Evolutionary conservation across 192 early-diverging fungal genomes (phyloP).

Genomic region (Rhizophagus prolifer): DNA sequence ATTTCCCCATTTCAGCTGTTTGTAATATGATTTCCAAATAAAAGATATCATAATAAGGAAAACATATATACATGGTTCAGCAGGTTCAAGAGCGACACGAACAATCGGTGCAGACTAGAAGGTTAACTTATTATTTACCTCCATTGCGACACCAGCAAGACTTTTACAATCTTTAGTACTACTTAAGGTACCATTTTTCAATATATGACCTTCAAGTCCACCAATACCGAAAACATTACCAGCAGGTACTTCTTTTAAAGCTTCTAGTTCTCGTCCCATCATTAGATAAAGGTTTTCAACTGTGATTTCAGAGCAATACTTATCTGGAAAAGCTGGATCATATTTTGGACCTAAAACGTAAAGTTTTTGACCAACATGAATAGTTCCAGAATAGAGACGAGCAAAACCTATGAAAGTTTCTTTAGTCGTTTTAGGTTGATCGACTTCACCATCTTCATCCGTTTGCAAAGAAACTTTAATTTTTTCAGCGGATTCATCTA

Average conservation of each 20-base stretch:
- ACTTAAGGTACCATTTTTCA: conserved; percentile 92
- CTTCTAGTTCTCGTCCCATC: conserved; percentile 94
- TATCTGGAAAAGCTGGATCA: conserved; percentile 59
- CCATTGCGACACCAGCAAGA: conserved; percentile 66
- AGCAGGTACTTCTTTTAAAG: conserved; percentile 80
- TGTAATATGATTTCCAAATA: background rate
- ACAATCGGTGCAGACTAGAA: conserved; percentile 80
- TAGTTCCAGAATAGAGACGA: conserved; percentile 87
- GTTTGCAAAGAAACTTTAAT: background rate
- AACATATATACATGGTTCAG: conserved; percentile 62
- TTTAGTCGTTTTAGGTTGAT: conserved; percentile 42
- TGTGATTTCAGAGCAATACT: conserved; percentile 67
- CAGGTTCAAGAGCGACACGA: conserved; percentile 93
- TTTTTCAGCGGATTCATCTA: conserved; percentile 13
- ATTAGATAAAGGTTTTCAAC: conserved; percentile 86
- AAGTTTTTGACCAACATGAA: conserved; percentile 82
- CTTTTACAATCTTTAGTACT: conserved; percentile 73
- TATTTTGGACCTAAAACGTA: conserved; percentile 95
- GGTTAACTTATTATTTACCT: conserved; percentile 23
- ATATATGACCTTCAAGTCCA: conserved; percentile 81
- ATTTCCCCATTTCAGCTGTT: conserved; percentile 75
- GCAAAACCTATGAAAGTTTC: conserved; percentile 90
- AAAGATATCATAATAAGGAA: conserved; percentile 7
- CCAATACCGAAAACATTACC: conserved; percentile 97
- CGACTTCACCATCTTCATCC: conserved; percentile 39